Evolutionary conservation across 805 yeast species (phyloP), one percentile per base, ranked within the genome.

Genomic region (Cyberlindnera suaveolens): DNA sequence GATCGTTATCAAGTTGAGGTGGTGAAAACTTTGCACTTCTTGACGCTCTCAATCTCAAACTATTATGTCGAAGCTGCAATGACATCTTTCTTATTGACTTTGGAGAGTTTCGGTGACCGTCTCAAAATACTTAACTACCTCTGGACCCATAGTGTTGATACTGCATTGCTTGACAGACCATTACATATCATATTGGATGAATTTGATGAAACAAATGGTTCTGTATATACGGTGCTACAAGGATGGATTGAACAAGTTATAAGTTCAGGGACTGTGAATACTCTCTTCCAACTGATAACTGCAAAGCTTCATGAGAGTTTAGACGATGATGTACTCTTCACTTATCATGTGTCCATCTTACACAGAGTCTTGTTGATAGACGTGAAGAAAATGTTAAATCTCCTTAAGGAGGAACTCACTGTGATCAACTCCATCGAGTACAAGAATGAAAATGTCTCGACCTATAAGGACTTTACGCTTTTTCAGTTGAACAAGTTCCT

Each of bases 121-220:
- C 61, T 82, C 1, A 60, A 67, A 15, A 82, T 85, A 0, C 74
- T 87, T 49, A 71, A 78, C 40, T 71, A 77, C 8, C 58, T 90
- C 5, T 91, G 97, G 97, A 70, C 71, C 3, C 91, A 85, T 52
- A 73, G 91, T 0, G 74, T 71, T 36, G 86, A 79, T 31, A 53
- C 64, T 4, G 48, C 59, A 3, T 61, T 66, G 41, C 63, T 88
- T 11, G 64, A 72, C 6, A 70, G 82, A 48, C 93, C 96, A 0
- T 59, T 88, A 6, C 77, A 80, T 46, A 57, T 86, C 1, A 64
- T 86, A 15, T 60, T 90, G 30, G 96, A 89, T 56, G 83, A 78
- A 34, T 58, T 84, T 17, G 60, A 61, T 37, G 68, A 65, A 38
- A 60, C 64, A 5, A 72, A 69, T 35, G 68, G 66, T 10, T 71